These are phyloP conservation scores for Boletus reticulatus DNA, from an alignment of 768 basidiomycete species.

Conservation along the genomic window DNA sequence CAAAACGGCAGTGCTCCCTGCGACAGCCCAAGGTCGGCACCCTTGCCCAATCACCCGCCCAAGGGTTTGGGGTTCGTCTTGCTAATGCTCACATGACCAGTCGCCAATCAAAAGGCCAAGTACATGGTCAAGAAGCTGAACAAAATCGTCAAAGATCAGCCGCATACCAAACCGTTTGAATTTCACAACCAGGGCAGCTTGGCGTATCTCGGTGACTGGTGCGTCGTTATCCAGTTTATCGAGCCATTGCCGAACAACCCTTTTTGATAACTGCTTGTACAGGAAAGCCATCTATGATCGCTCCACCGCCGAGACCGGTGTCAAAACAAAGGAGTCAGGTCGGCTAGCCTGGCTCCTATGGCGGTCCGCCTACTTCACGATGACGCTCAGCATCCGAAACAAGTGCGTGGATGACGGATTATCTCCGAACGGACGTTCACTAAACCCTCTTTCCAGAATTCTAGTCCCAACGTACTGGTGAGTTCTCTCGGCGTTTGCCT, in stretches of 20 bases:
- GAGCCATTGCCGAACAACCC: conserved; percentile 2
- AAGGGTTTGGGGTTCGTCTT: conserved; percentile 19
- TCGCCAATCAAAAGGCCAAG: conserved; percentile 74
- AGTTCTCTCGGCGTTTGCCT: conserved; percentile 25
- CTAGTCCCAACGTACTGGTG: conserved; percentile 67
- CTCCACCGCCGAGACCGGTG: conserved; percentile 45
- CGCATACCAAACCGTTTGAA: conserved; percentile 52
- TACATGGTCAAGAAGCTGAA: conserved; percentile 70
- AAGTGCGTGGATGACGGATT: conserved; percentile 42
- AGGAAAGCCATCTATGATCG: conserved; percentile 82
- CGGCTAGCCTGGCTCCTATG: conserved; percentile 76
- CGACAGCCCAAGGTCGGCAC: conserved; percentile 75
- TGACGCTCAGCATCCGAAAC: conserved; percentile 70
- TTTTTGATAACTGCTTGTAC: conserved; percentile 4
- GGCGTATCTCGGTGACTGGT: conserved; percentile 81
- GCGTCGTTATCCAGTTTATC: conserved; percentile 19
- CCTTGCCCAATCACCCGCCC: conserved; percentile 12
- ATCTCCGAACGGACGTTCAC: conserved; percentile 10
- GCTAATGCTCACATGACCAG: conserved; percentile 34
- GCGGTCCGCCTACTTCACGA: conserved; percentile 79
- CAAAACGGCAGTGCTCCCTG: conserved; percentile 59
- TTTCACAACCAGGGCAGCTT: conserved; percentile 74
- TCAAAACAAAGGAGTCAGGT: conserved; percentile 60
- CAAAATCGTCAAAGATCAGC: conserved; percentile 50
- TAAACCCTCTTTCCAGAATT: conserved; percentile 40